phyloP scores from a whole-genome alignment of 805 yeast genomes.

The Kodamaea restingae region DNA sequence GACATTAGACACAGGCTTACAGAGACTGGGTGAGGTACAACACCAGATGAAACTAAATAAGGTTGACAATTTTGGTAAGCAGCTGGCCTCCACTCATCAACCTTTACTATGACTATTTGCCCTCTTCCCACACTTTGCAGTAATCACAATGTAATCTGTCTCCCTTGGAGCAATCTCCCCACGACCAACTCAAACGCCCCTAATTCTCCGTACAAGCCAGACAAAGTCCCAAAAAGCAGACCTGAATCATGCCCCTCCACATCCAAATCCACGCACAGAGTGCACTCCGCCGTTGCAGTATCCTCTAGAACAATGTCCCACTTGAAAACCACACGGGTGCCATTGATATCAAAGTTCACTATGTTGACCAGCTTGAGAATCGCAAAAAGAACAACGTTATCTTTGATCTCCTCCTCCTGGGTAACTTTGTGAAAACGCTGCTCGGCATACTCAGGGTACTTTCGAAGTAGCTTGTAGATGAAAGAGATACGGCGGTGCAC shows the following conservation, averaged over 20 bases:
- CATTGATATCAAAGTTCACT: slow-evolving; percentile 14
- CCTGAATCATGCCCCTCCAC: slow-evolving; percentile 14
- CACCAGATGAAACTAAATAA: too few relatives aligned
- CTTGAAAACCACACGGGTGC: slow-evolving; percentile 9
- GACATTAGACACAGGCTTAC: too few relatives aligned
- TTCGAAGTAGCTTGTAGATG: slow-evolving; percentile 19
- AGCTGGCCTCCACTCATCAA: too few relatives aligned
- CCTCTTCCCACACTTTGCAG: too few relatives aligned
- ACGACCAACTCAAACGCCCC: slow-evolving; percentile 23
- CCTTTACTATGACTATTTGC: too few relatives aligned
- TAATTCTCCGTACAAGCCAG: slow-evolving; percentile 23
- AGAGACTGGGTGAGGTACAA: too few relatives aligned
- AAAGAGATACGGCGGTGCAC: slow-evolving; percentile 20
- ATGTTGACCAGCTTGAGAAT: slow-evolving; percentile 19
- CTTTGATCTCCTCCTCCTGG: slow-evolving; percentile 12
- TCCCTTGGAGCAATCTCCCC: too few relatives aligned
- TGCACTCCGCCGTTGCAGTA: slow-evolving; percentile 21
- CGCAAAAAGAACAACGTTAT: slow-evolving; percentile 16
- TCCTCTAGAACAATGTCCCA: slow-evolving; percentile 26
- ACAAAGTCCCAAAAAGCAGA: slow-evolving; percentile 19
- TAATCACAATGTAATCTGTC: too few relatives aligned
- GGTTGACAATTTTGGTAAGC: too few relatives aligned
- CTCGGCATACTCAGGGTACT: slow-evolving; percentile 14
- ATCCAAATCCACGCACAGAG: slow-evolving; percentile 14
- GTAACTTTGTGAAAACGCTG: slow-evolving; percentile 12